A percentile compares a stretch with the other conserved stretches of the same genome.
phyloP scores from a whole-genome alignment of 2,329 filamentous ascomycete species.

The Calonectria pseudoturangicola region DNA sequence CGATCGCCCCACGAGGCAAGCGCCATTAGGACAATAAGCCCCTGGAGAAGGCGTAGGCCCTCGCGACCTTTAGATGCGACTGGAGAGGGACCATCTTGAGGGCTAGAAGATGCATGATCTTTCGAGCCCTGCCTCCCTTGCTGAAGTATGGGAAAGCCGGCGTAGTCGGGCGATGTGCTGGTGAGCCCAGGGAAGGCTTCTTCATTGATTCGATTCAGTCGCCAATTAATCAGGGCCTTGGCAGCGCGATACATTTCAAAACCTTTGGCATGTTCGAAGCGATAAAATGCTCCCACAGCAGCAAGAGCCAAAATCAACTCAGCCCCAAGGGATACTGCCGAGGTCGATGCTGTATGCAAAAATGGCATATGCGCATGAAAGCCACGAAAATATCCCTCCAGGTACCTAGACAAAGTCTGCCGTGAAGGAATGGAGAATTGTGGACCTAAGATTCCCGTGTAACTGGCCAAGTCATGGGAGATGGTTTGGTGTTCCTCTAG shows the following conservation, averaged over 20 bases:
- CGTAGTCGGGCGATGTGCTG: neutral
- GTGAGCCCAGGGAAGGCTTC: neutral
- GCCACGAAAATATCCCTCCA: neutral
- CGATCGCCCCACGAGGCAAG: conserved; percentile 77
- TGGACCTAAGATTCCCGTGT: neutral
- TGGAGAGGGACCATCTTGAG: too few relatives aligned
- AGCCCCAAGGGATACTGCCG: neutral
- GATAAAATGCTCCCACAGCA: conserved; percentile 68
- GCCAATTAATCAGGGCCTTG: conserved; percentile 67
- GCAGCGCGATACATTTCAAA: conserved; percentile 76
- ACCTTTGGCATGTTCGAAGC: conserved; percentile 69
- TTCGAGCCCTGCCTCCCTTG: too few relatives aligned
- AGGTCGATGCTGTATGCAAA: neutral
- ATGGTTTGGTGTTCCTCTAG: neutral
- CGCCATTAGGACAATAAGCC: conserved; percentile 72
- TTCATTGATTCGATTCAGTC: conserved; percentile 26
- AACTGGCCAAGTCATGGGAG: neutral
- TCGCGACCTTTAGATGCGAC: neutral
- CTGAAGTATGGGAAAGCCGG: conserved; percentile 4
- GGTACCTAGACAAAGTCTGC: neutral
- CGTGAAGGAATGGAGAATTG: neutral
- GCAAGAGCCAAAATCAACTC: conserved; percentile 68
- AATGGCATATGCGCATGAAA: conserved; percentile 7
- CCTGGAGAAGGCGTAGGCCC: conserved; percentile 64
- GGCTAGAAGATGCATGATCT: too few relatives aligned